Evolutionary conservation across 2,329 filamentous ascomycete species (phyloP), one percentile per base, ranked within the genome.

Genomic region (Trichoderma sp.): DNA sequence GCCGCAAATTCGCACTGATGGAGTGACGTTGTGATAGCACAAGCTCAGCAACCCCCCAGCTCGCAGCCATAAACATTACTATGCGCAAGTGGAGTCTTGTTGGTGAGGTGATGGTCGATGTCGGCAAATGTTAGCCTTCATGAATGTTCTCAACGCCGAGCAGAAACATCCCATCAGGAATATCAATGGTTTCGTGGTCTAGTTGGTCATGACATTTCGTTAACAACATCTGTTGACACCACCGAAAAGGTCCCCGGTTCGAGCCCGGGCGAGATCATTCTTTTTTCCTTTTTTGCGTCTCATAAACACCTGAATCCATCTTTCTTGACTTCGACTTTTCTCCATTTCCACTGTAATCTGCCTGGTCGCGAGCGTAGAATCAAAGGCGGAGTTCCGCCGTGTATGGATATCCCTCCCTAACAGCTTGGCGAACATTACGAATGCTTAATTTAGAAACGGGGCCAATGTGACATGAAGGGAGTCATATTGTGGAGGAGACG

Each of bases 191-290:
- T 61, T 70, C 68, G 68, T 70, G 63, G 68, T 70, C 68, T 70
- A 70, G 68, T 68, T 70, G 63, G 64, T 70, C 40, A 70, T 70
- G 68, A 62, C 68, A 68, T 70, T 68, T 70, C 68, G 68, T 68
- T 70, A 68, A 70, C 68, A 69, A 64, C 68, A 57, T 69, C 68
- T 65, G 68, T 69, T 66, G 61, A 69, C 68, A 31, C 68, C 68
- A 70, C 64, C 68, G 68, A 70, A 68, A 70, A 70, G 68, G 63
- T 70, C 68, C 68, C 68, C 68, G 68, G 68, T 70, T 70, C 64
- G 68, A 68, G 68, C 68, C 68, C 63, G 64, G 68, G 63, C 68
- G 64, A 68, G n/a, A 70, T 68, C 68, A 70, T 24, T 14, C 47
- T 35, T 56, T 68, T 55, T 29, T 16, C 6, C 2, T 37, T 27